Evolutionary conservation across 2,329 filamentous ascomycete species (phyloP), one percentile per base, ranked within the genome.

Genomic region (Rhynchosporium graminicola): DNA sequence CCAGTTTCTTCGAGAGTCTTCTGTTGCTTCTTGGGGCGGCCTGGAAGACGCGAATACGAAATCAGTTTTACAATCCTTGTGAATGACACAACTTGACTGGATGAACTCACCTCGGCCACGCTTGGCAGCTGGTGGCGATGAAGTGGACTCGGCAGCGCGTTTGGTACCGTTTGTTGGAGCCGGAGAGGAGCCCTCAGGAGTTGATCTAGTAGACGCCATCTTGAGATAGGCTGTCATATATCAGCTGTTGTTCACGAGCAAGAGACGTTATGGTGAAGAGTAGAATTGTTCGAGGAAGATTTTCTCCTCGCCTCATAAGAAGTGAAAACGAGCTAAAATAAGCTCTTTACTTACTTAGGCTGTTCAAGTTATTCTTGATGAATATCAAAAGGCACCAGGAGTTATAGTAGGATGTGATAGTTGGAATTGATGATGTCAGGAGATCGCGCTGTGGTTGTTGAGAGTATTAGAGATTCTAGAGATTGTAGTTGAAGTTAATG

Each of bases 21-120:
- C 31, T 61, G 60, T 2, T 45, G 38, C 38, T 57, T 61, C 54
- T 61, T 57, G 13, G 47, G 46, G 45, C 52, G 43, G 5, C 33
- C 33, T 36, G 9, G 33, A 36, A 36, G 33, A 36, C 33, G 9
- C 33, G 20, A 20, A 36, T 36, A 10, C 5, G 5, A 5, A 36
- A 10, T 36, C 33, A 36, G 6, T 36, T 36, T 36, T 10, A 10
- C 33, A 36, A 36, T 10, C 5, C 9, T 36, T 36, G 20, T 20
- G 20, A 36, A 10, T 10, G 9, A 36, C 6, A 36, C 33, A 36
- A 10, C 6, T 36, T 36, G 33, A 36, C 6, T 36, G 33, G 6
- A 36, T 36, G 33, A 36, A 36, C 33, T 36, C 33, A 36, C 55
- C 58, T 60, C 58, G 33, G 66, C 69, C 57, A 28, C 57, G 50